Base-by-base conservation (phyloP, 371 early-diverging fungal species). In the Mucor lusitanicus region DNA sequence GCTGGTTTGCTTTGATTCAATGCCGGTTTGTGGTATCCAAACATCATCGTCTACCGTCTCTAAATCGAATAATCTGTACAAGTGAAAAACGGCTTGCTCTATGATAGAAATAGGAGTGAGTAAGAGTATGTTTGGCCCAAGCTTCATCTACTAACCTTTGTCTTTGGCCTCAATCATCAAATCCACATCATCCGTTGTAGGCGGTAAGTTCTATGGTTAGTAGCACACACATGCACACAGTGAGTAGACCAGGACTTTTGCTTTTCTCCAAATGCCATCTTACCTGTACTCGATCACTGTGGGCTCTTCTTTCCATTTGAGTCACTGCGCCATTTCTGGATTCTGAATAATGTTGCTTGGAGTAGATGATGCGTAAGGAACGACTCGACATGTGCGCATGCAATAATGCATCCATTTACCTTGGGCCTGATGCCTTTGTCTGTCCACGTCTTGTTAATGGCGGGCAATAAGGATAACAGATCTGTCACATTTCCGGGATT, bases 141-240 rank as follows among this genome's bases (percentile, higher is more conserved):
- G n/a, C 21, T 60, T 8, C 40, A 4, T 4, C 37, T 13, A 1
- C n/a, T 50, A 65, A 80, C 80, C 83, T 68, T 85, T 85, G 23
- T 82, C 84, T 39, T 85, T 85, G 21, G 85, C 85, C 63, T 85
- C 85, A 40, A 85, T 84, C 85, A 85, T 85, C 17, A 85, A 59
- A 64, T 85, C 85, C 12, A 82, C 83, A 67, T 85, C 84, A 27
- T 74, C 74, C 9, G 70, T 79, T 9, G 75, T 73, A n/a, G 84
- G 84, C 9, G 85, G 85, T 13, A 85, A 53, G 48, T 42, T 55
- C 78, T 78, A 59, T n/a, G n/a, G n/a, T n/a, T n/a, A n/a, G n/a
- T n/a, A 6, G 2, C 37, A 37, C 1, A 13, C 1, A 37, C 12
- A 17, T 9, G 3, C 21, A 23, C 21, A 33, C 23, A 50, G 44